Base-by-base conservation (phyloP, 495 filamentous ascomycete genomes). In the Friedmanniomyces simplex region DNA sequence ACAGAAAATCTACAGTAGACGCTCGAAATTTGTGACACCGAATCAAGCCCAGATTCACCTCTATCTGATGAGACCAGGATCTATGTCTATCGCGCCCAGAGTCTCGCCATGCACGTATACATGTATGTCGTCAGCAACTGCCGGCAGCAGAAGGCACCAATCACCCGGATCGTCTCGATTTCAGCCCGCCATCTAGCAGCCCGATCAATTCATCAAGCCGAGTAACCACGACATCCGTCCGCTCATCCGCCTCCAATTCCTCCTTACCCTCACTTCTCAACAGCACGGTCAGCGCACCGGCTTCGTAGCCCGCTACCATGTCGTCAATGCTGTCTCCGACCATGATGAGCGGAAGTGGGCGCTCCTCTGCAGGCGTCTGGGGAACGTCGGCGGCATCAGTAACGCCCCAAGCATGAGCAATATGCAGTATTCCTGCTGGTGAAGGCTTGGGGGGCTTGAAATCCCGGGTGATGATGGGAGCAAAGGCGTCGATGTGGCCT, bases 301-400 rank as follows among this genome's bases (percentile, higher is more conserved):
- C 93, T 45, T 74, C 75, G 60, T 84, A 79, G 0, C 93, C 93
- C 7, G 93, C 87, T 21, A 86, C 89, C 80, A 98, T 90, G 68
- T 98, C 93, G 66, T 98, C 93, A 52, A 94, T 79, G 52, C 84
- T 89, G 66, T 98, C 91, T 7, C 91, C 91, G 13, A 91, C 81
- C 82, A 78, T 83, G 47, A 81, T 80, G 66, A 85, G 34, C 6
- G 59, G 59, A 25, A 65, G 37, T 22, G 24, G 32, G 41, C 56
- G 41, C n/a, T 24, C 58, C 52, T 11, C 51, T 47, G 43, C 25
- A 18, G 34, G 16, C 16, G n/a, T 53, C 18, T 52, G 49, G 69
- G 73, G 51, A 10, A 59, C 48, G 45, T 73, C 68, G 3, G 64
- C 76, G n/a, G 67, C 59, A 55, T 82, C 73, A 2, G 73, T 63